Evolutionary conservation across 441 rosid species (phyloP).

Genomic region (Erodium moschatum): DNA sequence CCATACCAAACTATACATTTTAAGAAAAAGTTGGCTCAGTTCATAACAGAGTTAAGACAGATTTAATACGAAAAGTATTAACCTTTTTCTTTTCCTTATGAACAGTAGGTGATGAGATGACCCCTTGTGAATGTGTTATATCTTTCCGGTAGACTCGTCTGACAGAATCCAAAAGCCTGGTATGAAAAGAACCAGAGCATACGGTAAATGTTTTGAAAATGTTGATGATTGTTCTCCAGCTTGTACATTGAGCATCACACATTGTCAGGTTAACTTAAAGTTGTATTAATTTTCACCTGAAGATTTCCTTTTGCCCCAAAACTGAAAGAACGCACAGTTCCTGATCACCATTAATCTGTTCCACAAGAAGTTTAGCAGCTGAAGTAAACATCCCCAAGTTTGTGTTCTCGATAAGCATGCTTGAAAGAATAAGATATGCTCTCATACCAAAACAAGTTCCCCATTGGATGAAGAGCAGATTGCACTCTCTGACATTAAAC

Average conservation of each 20-base stretch:
- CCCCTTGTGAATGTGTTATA: constrained; percentile 29
- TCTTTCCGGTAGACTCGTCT: constrained; percentile 56
- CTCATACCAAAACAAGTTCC: constrained; percentile 62
- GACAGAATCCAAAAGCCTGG: constrained; percentile 47
- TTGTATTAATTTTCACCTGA: constrained; percentile 30
- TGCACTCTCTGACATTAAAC: constrained; percentile 37
- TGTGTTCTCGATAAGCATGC: constrained; percentile 11
- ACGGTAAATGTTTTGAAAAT: not conserved
- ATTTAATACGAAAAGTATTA: constrained; percentile 9
- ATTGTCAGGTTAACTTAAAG: not conserved
- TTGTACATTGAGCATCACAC: too few species aligned
- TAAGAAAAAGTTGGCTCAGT: not conserved
- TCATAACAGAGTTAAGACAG: not conserved
- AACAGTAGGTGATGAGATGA: constrained; percentile 22
- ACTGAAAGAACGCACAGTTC: constrained; percentile 58
- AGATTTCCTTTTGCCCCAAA: constrained; percentile 45
- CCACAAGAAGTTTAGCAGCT: constrained; percentile 8
- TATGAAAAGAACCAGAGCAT: constrained; percentile 2
- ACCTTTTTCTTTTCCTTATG: constrained; percentile 83
- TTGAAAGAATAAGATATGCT: constrained; percentile 9
- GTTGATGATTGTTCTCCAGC: not conserved
- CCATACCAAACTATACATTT: constrained; percentile 16
- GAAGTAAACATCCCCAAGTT: constrained; percentile 6
- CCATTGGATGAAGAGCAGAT: constrained; percentile 66
- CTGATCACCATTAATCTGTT: constrained; percentile 69